phyloP scores from a whole-genome alignment of 768 basidiomycete genomes.

The Boletus bicolor region DNA sequence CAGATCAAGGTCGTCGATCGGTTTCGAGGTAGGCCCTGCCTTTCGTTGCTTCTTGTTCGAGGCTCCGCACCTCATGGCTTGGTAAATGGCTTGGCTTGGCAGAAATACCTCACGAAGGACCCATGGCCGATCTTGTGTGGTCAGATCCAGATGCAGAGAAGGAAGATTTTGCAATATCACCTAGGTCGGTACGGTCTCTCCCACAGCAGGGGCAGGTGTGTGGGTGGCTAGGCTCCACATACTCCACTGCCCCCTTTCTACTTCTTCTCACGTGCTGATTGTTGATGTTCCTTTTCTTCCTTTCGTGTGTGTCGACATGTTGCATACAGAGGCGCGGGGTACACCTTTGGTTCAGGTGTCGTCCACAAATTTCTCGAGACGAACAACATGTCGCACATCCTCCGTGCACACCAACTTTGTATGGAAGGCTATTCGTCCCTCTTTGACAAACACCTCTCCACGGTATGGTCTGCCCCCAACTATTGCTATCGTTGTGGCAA shows the following conservation, averaged over 20 bases:
- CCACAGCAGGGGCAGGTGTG: conserved; percentile 3
- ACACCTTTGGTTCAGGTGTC: conserved; percentile 97
- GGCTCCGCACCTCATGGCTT: conserved; percentile 23
- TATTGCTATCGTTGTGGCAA: conserved; percentile 99
- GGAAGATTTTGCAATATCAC: conserved; percentile 98
- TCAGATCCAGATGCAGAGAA: conserved; percentile 99
- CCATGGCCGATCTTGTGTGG: conserved; percentile 99
- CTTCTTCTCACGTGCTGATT: conserved; percentile 7
- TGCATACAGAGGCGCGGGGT: conserved; percentile 81
- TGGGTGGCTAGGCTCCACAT: conserved; percentile 9
- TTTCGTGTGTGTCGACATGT: conserved; percentile 1
- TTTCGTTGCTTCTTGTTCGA: conserved; percentile 21
- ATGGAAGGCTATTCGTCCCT: conserved; percentile 99
- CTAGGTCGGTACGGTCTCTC: conserved; percentile 57
- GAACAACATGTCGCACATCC: conserved; percentile 95
- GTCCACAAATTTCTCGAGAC: conserved; percentile 96
- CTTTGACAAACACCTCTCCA: conserved; percentile 92
- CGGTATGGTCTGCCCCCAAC: conserved; percentile 98
- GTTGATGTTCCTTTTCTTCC: conserved; percentile 4
- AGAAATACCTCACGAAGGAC: conserved; percentile 99
- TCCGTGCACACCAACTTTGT: conserved; percentile 97
- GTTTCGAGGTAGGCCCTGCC: conserved; percentile 70
- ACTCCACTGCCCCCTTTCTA: conserved; percentile 6
- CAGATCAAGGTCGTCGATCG: conserved; percentile 99
- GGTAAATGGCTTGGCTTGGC: conserved; percentile 10